Conservation (phyloP, 1,284 basidiomycete species). For the Leccinum variabile region DNA sequence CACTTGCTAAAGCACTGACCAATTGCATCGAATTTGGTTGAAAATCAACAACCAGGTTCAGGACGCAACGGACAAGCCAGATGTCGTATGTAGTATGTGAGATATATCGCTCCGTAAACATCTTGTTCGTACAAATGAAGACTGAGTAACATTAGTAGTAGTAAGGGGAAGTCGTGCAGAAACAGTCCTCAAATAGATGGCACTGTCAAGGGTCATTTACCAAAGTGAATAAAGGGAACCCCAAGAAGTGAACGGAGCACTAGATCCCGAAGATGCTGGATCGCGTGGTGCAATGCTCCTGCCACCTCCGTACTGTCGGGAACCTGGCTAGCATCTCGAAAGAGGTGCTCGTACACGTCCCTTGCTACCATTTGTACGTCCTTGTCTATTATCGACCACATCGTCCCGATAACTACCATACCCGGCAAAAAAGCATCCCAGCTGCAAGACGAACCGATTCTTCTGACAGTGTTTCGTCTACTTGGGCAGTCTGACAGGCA, state of each 20-base stretch:
- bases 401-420: not conserved
- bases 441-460: not conserved
- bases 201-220: not conserved
- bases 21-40: too few relatives aligned
- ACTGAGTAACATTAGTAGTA: too few relatives aligned
- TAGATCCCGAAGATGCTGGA: not conserved
- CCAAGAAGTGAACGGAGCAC: not conserved
- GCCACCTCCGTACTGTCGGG: not conserved
- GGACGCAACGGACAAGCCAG: too few relatives aligned
- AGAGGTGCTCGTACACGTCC: not conserved
- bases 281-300: not conserved
- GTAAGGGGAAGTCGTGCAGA: not conserved
- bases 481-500: too few relatives aligned
- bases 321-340: not conserved
- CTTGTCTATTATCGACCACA: not conserved
- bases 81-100: too few relatives aligned
- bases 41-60: too few relatives aligned
- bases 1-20: constrained; percentile 37
- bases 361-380: not conserved
- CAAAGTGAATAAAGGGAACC: not conserved
- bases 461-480: not conserved
- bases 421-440: not conserved
- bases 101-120: too few relatives aligned
- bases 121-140: not conserved
- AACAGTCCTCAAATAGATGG: not conserved